phyloP scores from a whole-genome alignment of 345 rosid genomes.

The Linum trigynum region DNA sequence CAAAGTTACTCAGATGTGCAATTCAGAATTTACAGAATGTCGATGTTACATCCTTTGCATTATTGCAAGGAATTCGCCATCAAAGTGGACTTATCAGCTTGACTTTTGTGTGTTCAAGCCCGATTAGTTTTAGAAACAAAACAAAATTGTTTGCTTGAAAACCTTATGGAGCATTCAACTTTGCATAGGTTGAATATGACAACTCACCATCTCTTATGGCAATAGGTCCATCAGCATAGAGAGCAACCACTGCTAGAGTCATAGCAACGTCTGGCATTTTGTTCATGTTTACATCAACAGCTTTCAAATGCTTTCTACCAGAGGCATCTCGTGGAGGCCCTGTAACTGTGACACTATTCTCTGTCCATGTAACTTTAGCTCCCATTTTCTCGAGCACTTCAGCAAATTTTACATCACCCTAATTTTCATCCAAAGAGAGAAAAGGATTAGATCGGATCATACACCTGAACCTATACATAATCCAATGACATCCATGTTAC shows the following conservation, averaged over 20 bases:
- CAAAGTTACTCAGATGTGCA: too few relatives aligned
- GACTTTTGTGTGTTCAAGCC: too few relatives aligned
- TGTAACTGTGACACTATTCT: conserved; percentile 80
- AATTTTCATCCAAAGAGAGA: conserved; percentile 9
- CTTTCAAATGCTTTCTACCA: conserved; percentile 58
- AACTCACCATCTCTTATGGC: conserved; percentile 86
- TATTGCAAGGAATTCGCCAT: not conserved
- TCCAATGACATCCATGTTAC: too few relatives aligned
- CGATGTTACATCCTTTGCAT: not conserved
- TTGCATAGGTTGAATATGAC: not conserved
- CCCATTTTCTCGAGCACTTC: conserved; percentile 98
- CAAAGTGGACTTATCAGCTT: not conserved
- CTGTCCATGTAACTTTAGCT: conserved; percentile 79
- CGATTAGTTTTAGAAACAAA: too few relatives aligned
- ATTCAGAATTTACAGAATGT: too few relatives aligned
- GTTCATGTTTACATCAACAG: conserved; percentile 94
- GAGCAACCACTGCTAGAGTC: conserved; percentile 97
- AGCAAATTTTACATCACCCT: conserved; percentile 92
- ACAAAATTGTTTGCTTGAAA: too few relatives aligned
- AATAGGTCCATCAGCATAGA: conserved; percentile 86
- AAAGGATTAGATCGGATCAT: not conserved
- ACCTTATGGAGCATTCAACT: too few relatives aligned
- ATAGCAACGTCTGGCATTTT: conserved; percentile 99
- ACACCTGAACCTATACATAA: too few relatives aligned
- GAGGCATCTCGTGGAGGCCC: conserved; percentile 75